phyloP scores from a whole-genome alignment of 345 rosid genomes.

The Sisymbrium altissimum region DNA sequence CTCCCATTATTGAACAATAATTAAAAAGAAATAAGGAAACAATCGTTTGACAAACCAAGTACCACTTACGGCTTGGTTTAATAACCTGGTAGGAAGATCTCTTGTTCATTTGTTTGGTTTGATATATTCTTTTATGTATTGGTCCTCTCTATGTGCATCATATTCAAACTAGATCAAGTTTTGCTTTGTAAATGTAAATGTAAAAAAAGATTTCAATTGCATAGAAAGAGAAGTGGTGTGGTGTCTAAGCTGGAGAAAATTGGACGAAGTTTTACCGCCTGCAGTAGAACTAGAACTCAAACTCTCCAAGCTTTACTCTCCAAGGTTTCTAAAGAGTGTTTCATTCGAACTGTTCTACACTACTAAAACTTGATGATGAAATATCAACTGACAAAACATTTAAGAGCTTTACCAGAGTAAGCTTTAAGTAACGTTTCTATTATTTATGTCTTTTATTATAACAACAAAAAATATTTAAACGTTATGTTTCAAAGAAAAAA shows the following conservation, averaged over 20 bases:
- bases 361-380: too few species aligned
- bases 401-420: too few species aligned
- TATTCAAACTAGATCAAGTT: background rate
- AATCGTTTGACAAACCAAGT: too few species aligned
- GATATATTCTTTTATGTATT: too few species aligned
- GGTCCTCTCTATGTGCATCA: background rate
- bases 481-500: background rate
- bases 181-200: background rate
- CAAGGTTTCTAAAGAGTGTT: background rate
- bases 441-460: background rate
- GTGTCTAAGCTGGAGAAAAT: background rate
- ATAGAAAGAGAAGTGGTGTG: background rate
- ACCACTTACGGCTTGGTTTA: too few species aligned
- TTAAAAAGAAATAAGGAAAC: too few species aligned
- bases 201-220: background rate
- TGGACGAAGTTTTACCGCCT: background rate
- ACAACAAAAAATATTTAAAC: background rate
- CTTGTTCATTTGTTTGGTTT: too few species aligned
- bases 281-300: background rate
- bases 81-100: too few species aligned
- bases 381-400: too few species aligned
- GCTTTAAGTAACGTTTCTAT: too few species aligned
- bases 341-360: background rate
- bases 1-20: too few species aligned
- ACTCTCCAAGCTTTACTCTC: background rate